Base-by-base conservation (phyloP, 805 yeast genomes). In the Pichia kluyveri region DNA sequence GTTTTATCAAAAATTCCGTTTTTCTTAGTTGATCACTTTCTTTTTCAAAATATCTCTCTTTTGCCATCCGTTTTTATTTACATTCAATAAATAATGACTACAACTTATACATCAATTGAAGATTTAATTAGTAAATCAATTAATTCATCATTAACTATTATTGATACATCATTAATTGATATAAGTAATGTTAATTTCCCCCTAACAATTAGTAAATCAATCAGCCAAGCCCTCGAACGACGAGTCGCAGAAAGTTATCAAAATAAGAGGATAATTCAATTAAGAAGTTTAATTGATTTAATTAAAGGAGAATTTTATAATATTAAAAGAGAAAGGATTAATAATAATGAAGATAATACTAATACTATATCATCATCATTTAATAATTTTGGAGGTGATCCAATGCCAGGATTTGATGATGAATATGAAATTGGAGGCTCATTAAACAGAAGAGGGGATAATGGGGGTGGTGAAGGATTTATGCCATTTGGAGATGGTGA, bases 401-500 rank as follows among this genome's bases (percentile, higher is more conserved):
- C 9, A 8, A 43, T 18, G 31, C 44, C 44, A 23, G 37, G 46
- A 56, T 67, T 42, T 27, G 49, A 46, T 14, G 49, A 46, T 27
- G 49, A 46, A n/a, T 44, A 28, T 26, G 36, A 38, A 26, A 32
- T 44, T 15, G 42, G 40, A 32, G 26, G 26, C 26, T 23, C 26
- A 23, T 5, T 23, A 23, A 19, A 19, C 4, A 19, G 23, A 19
- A 19, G 23, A 19, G 23, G 4, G 3, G 23, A 19, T 19, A 19
- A 19, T n/a, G n/a, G n/a, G n/a, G n/a, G n/a, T n/a, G n/a, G n/a
- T n/a, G n/a, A n/a, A n/a, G n/a, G n/a, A n/a, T n/a, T n/a, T n/a
- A n/a, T n/a, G n/a, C n/a, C 37, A 19, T 68, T 76, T 38, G 85
- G 84, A 0, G 73, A 70, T 32, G 58, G 68, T 12, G 85, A 80